Conservation (phyloP, 345 rosid genomes). For the Ricinus communis region DNA sequence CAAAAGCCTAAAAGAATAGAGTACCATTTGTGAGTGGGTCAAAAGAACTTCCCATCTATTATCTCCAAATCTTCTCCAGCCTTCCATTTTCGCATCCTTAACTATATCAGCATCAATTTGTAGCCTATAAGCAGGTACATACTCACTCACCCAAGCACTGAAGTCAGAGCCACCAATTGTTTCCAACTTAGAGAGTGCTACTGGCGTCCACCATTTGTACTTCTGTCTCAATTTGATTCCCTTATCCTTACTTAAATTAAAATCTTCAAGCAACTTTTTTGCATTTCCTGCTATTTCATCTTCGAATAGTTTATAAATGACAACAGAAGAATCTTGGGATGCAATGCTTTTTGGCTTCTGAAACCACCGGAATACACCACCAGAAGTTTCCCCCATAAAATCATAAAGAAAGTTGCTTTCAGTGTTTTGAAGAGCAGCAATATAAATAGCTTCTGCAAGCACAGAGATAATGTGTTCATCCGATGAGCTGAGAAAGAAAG, state of each 20-base stretch:
- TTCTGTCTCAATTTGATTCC: slow-evolving; percentile 31
- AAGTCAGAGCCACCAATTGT: slow-evolving; percentile 72
- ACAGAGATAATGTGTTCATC: slow-evolving; percentile 60
- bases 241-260: slow-evolving; percentile 38
- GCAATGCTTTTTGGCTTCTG: slow-evolving; percentile 39
- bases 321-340: slow-evolving; percentile 66
- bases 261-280: slow-evolving; percentile 52
- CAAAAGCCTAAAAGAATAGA: slow-evolving; percentile 17
- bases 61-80: slow-evolving; percentile 59
- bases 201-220: slow-evolving; percentile 57
- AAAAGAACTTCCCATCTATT: slow-evolving; percentile 77
- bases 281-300: slow-evolving; percentile 61
- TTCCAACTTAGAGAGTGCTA: slow-evolving; percentile 52
- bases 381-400: slow-evolving; percentile 32
- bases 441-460: slow-evolving; percentile 73
- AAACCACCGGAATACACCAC: slow-evolving; percentile 47
- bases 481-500: slow-evolving; percentile 59
- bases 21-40: slow-evolving; percentile 95
- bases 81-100: slow-evolving; percentile 63
- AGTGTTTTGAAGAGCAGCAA: slow-evolving; percentile 59
- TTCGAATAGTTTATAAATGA: slow-evolving; percentile 50
- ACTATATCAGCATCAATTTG: slow-evolving; percentile 53
- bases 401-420: slow-evolving; percentile 50
- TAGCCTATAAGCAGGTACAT: slow-evolving; percentile 64
- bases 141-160: slow-evolving; percentile 70